These are phyloP conservation scores for Penicillium janthinellum DNA, from an alignment of 2,329 filamentous ascomycete species.

Conservation along the genomic window DNA sequence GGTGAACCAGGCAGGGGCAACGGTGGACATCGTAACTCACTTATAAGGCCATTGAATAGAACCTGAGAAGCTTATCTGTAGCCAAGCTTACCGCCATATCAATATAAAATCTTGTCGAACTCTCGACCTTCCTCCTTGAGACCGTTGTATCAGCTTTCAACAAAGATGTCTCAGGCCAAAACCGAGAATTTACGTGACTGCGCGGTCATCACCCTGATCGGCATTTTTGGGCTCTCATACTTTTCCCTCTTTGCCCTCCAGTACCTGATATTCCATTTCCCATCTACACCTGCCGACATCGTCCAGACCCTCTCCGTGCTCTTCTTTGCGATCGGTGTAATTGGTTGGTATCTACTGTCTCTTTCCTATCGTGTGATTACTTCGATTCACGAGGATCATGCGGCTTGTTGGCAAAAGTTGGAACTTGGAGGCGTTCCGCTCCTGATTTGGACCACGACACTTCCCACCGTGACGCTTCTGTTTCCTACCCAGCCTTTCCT, in stretches of 20 bases:
- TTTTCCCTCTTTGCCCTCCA: constrained; percentile 4
- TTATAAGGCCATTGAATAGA: background rate
- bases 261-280: constrained; percentile 1
- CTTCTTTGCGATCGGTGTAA: background rate
- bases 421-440: constrained; percentile 10
- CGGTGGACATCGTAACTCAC: background rate
- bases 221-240: background rate
- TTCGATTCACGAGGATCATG: constrained; percentile 5
- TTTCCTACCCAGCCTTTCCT: background rate
- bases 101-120: background rate
- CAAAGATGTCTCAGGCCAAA: background rate
- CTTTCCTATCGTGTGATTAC: background rate
- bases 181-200: background rate
- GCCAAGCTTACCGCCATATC: background rate
- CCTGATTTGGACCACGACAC: constrained; percentile 11
- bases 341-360: background rate
- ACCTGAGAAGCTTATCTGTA: background rate
- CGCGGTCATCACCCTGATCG: background rate
- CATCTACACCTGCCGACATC: background rate
- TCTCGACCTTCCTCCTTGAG: background rate
- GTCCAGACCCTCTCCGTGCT: background rate
- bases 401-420: constrained; percentile 12
- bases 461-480: constrained; percentile 8
- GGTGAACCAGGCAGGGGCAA: background rate
- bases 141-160: background rate